Percentiles rank a stretch among this genome's conserved stretches.
Evolutionary conservation across 176 grass and related monocot genomes (phyloP).

Genomic region (Oryza meyeriana): DNA sequence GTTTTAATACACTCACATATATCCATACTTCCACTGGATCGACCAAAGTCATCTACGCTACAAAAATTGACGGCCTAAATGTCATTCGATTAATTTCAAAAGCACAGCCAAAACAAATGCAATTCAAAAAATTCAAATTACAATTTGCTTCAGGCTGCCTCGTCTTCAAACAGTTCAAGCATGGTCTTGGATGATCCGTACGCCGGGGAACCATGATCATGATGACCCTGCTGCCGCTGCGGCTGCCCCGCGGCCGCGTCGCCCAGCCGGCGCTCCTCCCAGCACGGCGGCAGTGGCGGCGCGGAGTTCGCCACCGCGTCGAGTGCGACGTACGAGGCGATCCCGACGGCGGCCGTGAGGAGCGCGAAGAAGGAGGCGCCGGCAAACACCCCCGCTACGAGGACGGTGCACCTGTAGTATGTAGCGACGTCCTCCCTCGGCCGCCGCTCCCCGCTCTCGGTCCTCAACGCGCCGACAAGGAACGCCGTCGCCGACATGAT

Average conservation of each 20-base stretch:
- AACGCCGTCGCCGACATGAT: background rate
- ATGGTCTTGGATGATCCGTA: background rate
- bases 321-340: conserved; percentile 17
- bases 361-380: background rate
- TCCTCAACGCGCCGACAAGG: conserved; percentile 13
- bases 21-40: no score
- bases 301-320: background rate
- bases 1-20: no score
- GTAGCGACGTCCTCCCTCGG: background rate
- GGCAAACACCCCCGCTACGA: conserved; percentile 16
- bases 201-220: background rate
- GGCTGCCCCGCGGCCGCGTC: background rate
- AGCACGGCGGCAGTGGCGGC: background rate
- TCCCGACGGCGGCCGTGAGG: background rate
- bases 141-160: background rate
- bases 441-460: background rate
- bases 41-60: no score
- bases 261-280: background rate
- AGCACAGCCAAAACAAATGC: background rate
- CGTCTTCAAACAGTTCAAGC: background rate
- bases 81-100: background rate
- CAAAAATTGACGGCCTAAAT: no score
- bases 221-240: background rate
- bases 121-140: no score
- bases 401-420: conserved; percentile 6